Conservation (phyloP, 2,329 filamentous ascomycete genomes). For the Corinectria fuckeliana region DNA sequence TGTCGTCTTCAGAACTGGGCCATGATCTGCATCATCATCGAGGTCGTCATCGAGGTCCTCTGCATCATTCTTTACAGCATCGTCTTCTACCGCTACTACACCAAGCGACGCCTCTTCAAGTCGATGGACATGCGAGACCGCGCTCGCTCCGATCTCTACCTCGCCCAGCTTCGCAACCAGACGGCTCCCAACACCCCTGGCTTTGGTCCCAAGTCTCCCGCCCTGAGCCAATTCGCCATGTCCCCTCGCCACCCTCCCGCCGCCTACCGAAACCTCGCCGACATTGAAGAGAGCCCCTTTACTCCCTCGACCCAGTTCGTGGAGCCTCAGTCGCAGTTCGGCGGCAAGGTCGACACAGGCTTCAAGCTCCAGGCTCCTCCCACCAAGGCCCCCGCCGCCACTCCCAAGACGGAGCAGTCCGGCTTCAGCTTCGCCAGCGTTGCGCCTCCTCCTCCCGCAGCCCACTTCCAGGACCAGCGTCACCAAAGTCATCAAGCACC, state of each 20-base stretch:
- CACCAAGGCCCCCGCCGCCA: slow-evolving; percentile 76
- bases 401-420: slow-evolving; percentile 70
- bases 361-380: slow-evolving; percentile 91
- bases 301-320: slow-evolving; percentile 62
- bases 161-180: slow-evolving; percentile 82
- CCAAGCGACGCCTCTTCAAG: slow-evolving; percentile 93
- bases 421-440: slow-evolving; percentile 63
- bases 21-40: slow-evolving; percentile 95
- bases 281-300: slow-evolving; percentile 57
- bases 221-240: slow-evolving; percentile 56
- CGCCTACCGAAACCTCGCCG: slow-evolving; percentile 58
- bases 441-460: slow-evolving; percentile 41
- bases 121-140: slow-evolving; percentile 96
- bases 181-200: slow-evolving; percentile 95
- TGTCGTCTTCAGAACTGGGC: slow-evolving; percentile 95
- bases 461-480: slow-evolving; percentile 60
- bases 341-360: slow-evolving; percentile 57
- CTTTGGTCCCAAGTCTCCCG: slow-evolving; percentile 73
- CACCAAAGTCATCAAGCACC: too few species aligned
- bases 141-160: slow-evolving; percentile 92
- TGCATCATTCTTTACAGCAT: slow-evolving; percentile 92
- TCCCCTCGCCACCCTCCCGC: slow-evolving; percentile 68
- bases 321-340: slow-evolving; percentile 69
- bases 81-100: slow-evolving; percentile 97
- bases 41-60: slow-evolving; percentile 90